Percentiles rank a stretch among this genome's conserved stretches.
These are phyloP conservation scores for Flaveria linearis DNA, from an alignment of 129 eudicot species.

Conservation along the genomic window DNA sequence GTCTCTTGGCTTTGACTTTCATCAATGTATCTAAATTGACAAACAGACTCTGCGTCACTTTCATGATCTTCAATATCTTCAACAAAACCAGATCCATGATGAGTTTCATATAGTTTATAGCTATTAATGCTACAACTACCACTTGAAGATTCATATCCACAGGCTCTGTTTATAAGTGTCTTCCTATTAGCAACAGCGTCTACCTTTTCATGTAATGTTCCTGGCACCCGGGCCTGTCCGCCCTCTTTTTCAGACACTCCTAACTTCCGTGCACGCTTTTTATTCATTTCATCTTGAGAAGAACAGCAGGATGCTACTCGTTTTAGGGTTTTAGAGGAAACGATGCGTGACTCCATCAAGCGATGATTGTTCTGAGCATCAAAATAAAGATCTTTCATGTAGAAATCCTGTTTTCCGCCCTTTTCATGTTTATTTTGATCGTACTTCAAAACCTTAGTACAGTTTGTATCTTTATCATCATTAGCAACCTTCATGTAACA, in stretches of 20 bases:
- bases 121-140: conserved; percentile 64
- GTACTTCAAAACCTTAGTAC: background rate
- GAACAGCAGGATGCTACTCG: conserved; percentile 39
- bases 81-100: conserved; percentile 36
- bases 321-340: conserved; percentile 43
- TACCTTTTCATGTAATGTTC: conserved; percentile 30
- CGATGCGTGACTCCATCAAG: conserved; percentile 27
- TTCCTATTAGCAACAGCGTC: conserved; percentile 45
- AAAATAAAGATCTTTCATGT: conserved; percentile 22
- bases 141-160: conserved; percentile 48
- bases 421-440: background rate
- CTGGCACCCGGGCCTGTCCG: conserved; percentile 19
- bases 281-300: conserved; percentile 27
- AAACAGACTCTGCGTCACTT: conserved; percentile 76
- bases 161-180: conserved; percentile 36
- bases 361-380: conserved; percentile 24
- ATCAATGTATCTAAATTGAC: conserved; percentile 28
- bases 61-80: conserved; percentile 43
- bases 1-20: conserved; percentile 24
- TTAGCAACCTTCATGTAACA: conserved; percentile 23
- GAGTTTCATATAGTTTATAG: conserved; percentile 32
- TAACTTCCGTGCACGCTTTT: conserved; percentile 8
- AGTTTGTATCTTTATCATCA: conserved; percentile 15
- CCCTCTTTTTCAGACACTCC: conserved; percentile 39
- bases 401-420: conserved; percentile 27